These are phyloP conservation scores for Dactylellina parvicollis DNA, from an alignment of 2,329 filamentous ascomycete species.

Conservation along the genomic window DNA sequence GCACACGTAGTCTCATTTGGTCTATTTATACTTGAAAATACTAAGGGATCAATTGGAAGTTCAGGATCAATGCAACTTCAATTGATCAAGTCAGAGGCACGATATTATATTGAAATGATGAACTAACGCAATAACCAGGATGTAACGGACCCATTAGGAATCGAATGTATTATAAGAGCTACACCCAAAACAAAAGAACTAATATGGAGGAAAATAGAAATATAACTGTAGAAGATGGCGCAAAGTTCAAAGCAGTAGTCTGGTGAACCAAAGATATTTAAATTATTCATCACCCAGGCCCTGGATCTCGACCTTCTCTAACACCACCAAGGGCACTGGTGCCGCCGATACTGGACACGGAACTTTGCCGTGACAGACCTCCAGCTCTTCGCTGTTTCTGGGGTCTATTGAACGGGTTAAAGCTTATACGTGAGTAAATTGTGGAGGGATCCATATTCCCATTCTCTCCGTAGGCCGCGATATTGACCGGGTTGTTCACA, in stretches of 20 bases:
- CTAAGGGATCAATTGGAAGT: no score
- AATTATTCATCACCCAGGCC: background rate
- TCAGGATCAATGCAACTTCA: no score
- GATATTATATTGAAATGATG: no score
- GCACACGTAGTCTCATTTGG: no score
- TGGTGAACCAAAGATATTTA: background rate
- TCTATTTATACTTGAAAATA: no score
- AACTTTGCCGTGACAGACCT: conserved; percentile 4
- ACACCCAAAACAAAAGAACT: no score
- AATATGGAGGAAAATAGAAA: background rate
- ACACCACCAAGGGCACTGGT: background rate
- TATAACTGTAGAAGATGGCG: background rate
- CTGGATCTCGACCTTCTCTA: background rate
- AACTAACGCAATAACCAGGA: no score
- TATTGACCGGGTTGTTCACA: no score
- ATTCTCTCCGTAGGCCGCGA: no score
- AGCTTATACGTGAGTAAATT: background rate
- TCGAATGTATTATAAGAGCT: no score
- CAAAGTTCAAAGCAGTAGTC: background rate
- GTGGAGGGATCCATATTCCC: background rate
- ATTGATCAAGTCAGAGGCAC: no score
- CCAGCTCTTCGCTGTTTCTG: background rate
- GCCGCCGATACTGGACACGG: background rate
- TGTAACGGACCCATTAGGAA: no score
- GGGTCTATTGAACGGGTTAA: background rate